phyloP scores from a whole-genome alignment of 495 filamentous ascomycete species.

The Emericellopsis terricola region DNA sequence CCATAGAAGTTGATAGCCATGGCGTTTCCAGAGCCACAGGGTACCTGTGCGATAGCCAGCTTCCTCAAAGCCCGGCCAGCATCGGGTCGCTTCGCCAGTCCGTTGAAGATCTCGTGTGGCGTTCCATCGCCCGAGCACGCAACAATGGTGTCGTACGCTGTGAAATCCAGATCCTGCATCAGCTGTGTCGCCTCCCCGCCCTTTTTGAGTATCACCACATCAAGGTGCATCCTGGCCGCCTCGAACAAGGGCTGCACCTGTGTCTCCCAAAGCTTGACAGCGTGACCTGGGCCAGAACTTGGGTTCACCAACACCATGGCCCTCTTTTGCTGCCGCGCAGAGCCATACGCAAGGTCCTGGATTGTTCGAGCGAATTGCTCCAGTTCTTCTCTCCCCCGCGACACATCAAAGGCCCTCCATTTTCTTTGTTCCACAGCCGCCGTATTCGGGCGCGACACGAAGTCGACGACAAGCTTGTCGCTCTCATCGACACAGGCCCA shows the following conservation, averaged over 20 bases:
- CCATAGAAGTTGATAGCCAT: constrained; percentile 84
- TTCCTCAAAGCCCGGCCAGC: constrained; percentile 55
- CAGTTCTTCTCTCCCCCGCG: too few species aligned
- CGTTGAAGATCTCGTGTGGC: constrained; percentile 90
- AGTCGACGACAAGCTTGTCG: not conserved
- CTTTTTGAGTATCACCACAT: constrained; percentile 56
- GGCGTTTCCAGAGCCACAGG: constrained; percentile 86
- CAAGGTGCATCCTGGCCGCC: constrained; percentile 59
- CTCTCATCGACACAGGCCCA: too few species aligned
- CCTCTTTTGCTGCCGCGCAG: constrained; percentile 49
- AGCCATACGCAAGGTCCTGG: constrained; percentile 52
- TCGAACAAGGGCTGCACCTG: constrained; percentile 70
- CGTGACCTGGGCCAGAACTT: constrained; percentile 68
- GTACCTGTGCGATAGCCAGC: constrained; percentile 76
- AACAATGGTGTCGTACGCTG: constrained; percentile 65
- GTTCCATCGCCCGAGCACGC: constrained; percentile 87
- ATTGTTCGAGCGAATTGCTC: constrained; percentile 13
- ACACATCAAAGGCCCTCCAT: constrained; percentile 10
- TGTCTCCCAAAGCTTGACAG: constrained; percentile 51
- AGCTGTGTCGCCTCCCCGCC: constrained; percentile 66
- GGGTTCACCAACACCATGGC: constrained; percentile 86
- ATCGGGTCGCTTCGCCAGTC: constrained; percentile 57
- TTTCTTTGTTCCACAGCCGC: not conserved
- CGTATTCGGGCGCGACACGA: not conserved
- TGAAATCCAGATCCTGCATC: constrained; percentile 57